These are phyloP conservation scores for Wallacemonas sp. DNA, from an alignment of 208 protist species.

Conservation along the genomic window DNA sequence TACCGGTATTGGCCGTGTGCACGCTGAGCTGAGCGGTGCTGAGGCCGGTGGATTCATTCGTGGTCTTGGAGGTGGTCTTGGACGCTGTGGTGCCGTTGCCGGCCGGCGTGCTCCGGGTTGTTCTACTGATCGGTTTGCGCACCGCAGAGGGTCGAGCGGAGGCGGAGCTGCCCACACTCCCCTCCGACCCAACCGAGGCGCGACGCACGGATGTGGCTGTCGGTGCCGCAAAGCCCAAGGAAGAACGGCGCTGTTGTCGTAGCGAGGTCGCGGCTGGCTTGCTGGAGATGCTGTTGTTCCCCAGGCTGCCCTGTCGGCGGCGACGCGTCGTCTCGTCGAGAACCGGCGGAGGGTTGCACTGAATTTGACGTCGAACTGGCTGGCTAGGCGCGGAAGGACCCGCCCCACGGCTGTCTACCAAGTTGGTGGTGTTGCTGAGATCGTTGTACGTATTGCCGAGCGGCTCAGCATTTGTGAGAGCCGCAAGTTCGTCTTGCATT, in stretches of 20 bases:
- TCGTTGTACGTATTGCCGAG: constrained; percentile 18
- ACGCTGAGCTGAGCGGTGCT: constrained; percentile 11
- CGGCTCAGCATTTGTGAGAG: constrained; percentile 5
- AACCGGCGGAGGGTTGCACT: constrained; percentile 10
- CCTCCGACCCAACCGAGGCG: constrained; percentile 11
- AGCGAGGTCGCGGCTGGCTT: constrained; percentile 2
- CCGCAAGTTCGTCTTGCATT: constrained; percentile 9
- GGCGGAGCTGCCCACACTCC: constrained; percentile 15
- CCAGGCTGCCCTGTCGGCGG: constrained; percentile 8
- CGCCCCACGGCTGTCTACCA: neutral
- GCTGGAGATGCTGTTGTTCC: constrained; percentile 6
- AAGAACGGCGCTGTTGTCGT: constrained; percentile 4
- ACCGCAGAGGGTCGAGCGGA: neutral
- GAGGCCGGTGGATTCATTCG: neutral
- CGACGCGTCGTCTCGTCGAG: constrained; percentile 8
- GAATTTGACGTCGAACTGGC: constrained; percentile 1
- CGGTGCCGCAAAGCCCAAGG: constrained; percentile 12
- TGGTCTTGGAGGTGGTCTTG: neutral
- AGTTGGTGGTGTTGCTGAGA: neutral
- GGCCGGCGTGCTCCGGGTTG: neutral
- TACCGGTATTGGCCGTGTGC: constrained; percentile 13
- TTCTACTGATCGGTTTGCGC: constrained; percentile 11
- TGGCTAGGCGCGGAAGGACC: neutral
- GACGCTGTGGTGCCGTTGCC: too few species aligned
- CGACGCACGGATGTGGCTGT: constrained; percentile 14